Conservation (phyloP, 2,329 filamentous ascomycete species). For the Colletotrichum sansevieriae region DNA sequence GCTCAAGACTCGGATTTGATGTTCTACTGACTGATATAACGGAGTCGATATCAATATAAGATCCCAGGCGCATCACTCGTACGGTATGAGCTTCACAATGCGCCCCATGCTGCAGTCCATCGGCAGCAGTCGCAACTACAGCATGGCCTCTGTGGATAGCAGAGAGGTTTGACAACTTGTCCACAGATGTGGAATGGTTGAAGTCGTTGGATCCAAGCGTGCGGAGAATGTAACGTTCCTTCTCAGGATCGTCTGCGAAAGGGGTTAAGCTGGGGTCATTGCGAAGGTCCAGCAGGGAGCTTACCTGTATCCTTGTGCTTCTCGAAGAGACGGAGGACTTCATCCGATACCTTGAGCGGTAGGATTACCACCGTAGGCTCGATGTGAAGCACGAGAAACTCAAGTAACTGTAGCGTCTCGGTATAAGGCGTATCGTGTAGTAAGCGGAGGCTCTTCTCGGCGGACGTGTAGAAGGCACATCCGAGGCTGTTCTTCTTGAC, state of each 20-base stretch:
- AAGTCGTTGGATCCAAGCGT: slow-evolving; percentile 81
- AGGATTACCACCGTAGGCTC: slow-evolving; percentile 70
- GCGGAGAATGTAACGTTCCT: slow-evolving; percentile 63
- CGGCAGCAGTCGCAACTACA: not conserved
- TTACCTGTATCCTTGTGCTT: slow-evolving; percentile 41
- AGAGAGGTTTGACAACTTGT: slow-evolving; percentile 73
- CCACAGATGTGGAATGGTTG: slow-evolving; percentile 73
- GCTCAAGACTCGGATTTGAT: not conserved
- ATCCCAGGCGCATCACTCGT: slow-evolving; percentile 75
- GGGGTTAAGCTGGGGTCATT: not conserved
- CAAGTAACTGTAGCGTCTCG: slow-evolving; percentile 53
- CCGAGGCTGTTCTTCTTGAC: slow-evolving; percentile 80
- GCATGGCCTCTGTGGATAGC: slow-evolving; percentile 47
- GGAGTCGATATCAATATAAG: slow-evolving; percentile 81
- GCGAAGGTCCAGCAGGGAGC: not conserved
- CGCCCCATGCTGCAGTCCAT: not conserved
- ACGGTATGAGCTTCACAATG: slow-evolving; percentile 65
- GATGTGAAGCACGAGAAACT: slow-evolving; percentile 66
- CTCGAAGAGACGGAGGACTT: slow-evolving; percentile 51
- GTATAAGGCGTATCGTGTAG: slow-evolving; percentile 73
- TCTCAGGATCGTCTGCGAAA: not conserved
- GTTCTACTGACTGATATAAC: slow-evolving; percentile 68
- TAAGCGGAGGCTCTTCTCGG: slow-evolving; percentile 78
- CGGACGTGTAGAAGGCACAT: slow-evolving; percentile 84
- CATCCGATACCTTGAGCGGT: slow-evolving; percentile 60